Base-by-base conservation (phyloP, 306 rosid genomes). In the Carpinus viminea region DNA sequence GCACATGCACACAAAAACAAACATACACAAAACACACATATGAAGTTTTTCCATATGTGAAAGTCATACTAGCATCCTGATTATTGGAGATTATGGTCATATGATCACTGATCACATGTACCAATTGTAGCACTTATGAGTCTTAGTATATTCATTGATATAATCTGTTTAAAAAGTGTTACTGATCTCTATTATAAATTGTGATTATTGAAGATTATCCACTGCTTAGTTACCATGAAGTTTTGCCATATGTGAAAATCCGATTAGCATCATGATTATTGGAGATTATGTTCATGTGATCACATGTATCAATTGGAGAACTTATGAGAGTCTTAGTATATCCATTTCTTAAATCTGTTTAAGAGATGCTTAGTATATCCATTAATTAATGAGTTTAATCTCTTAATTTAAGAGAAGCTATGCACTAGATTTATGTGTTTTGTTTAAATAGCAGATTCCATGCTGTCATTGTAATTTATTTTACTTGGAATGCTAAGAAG, bases 331-430 rank as follows among this genome's bases (percentile, higher is more conserved):
- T 3, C 10, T 57, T 21, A 56, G 62, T 18, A 56, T 56, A 11
- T 56, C 62, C 62, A 20, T 56, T 20, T 1, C 62, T 56, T 20
- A 20, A 20, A 7, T 56, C 10, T 56, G 31, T 56, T 56, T 56
- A 7, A 31, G 31, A 57, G 28, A 20, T 13, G 1, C 10, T 57
- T 21, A 56, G 62, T 18, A 56, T 56, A 4, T 56, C 62, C 62
- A 20, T 41, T 41, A 41, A 74, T n/a, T 69, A 54, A 41, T 17
- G 20, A 46, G 62, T 31, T 50, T 69, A 47, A 76, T 41, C 34
- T 59, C 12, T 31, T 83, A 18, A 72, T 80, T 13, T 78, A n/a
- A 70, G 38, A n/a, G 69, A 48, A 55, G 68, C 77, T 61, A 5
- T 52, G 74, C 47, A 5, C 34, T 51, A 62, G 24, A 36, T 18